phyloP scores from a whole-genome alignment of 768 basidiomycete species.

The Suillus luteus region DNA sequence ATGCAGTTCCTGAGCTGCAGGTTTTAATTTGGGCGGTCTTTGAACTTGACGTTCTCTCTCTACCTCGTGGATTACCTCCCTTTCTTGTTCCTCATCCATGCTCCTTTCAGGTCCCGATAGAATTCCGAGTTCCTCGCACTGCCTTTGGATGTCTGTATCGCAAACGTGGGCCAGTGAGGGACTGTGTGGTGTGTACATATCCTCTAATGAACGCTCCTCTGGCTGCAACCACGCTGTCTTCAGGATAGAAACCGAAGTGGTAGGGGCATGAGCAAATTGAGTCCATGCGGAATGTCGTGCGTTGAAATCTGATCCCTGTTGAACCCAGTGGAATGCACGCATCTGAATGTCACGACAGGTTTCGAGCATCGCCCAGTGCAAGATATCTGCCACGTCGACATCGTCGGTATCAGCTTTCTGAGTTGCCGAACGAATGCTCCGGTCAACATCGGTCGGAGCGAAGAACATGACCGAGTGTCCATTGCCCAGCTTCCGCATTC shows the following conservation, averaged over 20 bases:
- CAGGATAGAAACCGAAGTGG: slow-evolving; percentile 5
- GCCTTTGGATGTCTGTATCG: slow-evolving; percentile 16
- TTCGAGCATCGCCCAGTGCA: slow-evolving; percentile 47
- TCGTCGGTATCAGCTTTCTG: slow-evolving; percentile 9
- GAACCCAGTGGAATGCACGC: slow-evolving; percentile 43
- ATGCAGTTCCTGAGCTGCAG: slow-evolving; percentile 27
- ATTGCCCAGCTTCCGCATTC: slow-evolving; percentile 50
- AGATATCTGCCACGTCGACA: slow-evolving; percentile 33
- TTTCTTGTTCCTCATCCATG: slow-evolving; percentile 52
- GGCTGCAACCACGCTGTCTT: slow-evolving; percentile 39
- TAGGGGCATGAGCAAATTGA: slow-evolving; percentile 6
- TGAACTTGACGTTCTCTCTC: slow-evolving; percentile 44
- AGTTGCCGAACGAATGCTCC: slow-evolving; percentile 34
- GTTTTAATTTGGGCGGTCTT: slow-evolving; percentile 33
- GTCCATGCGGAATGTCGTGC: slow-evolving; percentile 23
- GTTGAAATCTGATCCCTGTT: slow-evolving; percentile 34
- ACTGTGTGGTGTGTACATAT: slow-evolving; percentile 31
- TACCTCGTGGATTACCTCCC: slow-evolving; percentile 47
- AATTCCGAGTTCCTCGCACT: slow-evolving; percentile 23
- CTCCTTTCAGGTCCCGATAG: slow-evolving; percentile 17
- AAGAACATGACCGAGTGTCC: slow-evolving; percentile 53
- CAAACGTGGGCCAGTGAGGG: background rate
- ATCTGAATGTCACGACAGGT: slow-evolving; percentile 46
- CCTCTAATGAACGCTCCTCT: slow-evolving; percentile 40
- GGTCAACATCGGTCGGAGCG: slow-evolving; percentile 44